Percentiles rank a stretch among this genome's conserved stretches.
Conservation (phyloP, 768 basidiomycete species). For the Pholiota molesta region DNA sequence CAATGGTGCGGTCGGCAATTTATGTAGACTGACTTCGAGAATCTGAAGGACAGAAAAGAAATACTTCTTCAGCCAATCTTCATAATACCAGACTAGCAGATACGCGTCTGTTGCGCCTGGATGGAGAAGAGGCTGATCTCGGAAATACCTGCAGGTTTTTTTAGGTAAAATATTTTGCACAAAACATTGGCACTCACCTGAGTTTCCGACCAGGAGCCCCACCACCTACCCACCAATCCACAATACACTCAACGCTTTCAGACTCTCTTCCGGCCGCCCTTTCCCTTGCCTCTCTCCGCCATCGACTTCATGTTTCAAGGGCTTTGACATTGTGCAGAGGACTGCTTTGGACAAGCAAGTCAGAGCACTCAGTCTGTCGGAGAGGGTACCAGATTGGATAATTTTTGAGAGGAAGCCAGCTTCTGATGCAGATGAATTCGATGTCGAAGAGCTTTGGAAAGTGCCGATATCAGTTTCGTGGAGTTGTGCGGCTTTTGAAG, state of each 20-base stretch:
- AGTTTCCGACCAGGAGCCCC: constrained; percentile 89
- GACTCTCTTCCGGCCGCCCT: constrained; percentile 90
- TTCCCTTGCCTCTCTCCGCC: constrained; percentile 78
- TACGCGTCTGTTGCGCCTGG: constrained; percentile 68
- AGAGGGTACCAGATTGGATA: constrained; percentile 85
- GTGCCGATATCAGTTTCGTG: constrained; percentile 45
- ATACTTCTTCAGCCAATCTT: constrained; percentile 97
- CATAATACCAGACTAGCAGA: constrained; percentile 86
- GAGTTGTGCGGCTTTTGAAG: constrained; percentile 49
- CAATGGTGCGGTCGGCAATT: not conserved
- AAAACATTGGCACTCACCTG: constrained; percentile 51
- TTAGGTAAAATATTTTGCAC: not conserved
- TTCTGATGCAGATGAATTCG: constrained; percentile 73
- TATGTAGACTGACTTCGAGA: constrained; percentile 67
- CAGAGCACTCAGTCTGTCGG: constrained; percentile 89
- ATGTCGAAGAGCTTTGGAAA: constrained; percentile 53
- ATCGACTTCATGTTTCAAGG: constrained; percentile 68
- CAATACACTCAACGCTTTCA: constrained; percentile 87
- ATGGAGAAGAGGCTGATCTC: constrained; percentile 80
- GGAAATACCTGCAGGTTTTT: constrained; percentile 71
- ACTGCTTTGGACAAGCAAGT: constrained; percentile 87
- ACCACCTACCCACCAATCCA: constrained; percentile 98
- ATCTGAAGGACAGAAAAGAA: constrained; percentile 92
- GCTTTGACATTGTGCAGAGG: constrained; percentile 87
- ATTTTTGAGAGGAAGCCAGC: constrained; percentile 83